Conservation (phyloP, 352 stramenopile genomes). For the Pythium utonaiense region DNA sequence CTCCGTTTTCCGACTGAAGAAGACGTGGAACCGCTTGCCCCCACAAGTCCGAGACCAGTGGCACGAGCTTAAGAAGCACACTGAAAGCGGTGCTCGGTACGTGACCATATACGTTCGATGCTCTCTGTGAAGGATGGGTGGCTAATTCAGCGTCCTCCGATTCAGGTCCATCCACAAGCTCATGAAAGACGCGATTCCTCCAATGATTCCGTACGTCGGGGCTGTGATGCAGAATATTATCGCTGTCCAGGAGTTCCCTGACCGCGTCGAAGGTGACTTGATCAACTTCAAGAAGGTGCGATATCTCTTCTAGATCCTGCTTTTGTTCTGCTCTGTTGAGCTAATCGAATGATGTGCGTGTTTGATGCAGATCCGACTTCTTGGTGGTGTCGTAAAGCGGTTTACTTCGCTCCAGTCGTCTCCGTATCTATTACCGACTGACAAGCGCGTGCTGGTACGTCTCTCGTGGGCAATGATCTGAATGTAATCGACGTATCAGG, state of each 20-base stretch:
- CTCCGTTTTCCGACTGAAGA: slow-evolving; percentile 84
- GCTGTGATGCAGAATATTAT: slow-evolving; percentile 86
- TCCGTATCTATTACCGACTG: slow-evolving; percentile 71
- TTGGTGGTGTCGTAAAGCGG: slow-evolving; percentile 50
- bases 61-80: slow-evolving; percentile 81
- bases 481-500: background rate
- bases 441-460: slow-evolving; percentile 81
- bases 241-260: slow-evolving; percentile 77
- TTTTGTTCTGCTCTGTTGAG: background rate
- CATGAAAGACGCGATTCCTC: slow-evolving; percentile 63
- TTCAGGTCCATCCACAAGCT: slow-evolving; percentile 68
- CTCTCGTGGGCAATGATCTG: background rate
- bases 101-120: background rate
- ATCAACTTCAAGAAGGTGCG: slow-evolving; percentile 87
- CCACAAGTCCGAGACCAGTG: slow-evolving; percentile 71
- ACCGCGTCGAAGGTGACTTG: slow-evolving; percentile 66
- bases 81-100: slow-evolving; percentile 72
- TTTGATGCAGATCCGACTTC: slow-evolving; percentile 52
- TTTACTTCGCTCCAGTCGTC: slow-evolving; percentile 69
- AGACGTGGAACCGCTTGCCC: slow-evolving; percentile 73
- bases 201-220: slow-evolving; percentile 81
- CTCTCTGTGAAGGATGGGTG: background rate
- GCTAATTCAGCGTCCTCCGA: background rate
- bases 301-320: too few relatives aligned
- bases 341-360: background rate